Percentiles rank a stretch among this genome's conserved stretches.
Conservation (phyloP, 768 basidiomycete species). For the Cubamyces lactineus region DNA sequence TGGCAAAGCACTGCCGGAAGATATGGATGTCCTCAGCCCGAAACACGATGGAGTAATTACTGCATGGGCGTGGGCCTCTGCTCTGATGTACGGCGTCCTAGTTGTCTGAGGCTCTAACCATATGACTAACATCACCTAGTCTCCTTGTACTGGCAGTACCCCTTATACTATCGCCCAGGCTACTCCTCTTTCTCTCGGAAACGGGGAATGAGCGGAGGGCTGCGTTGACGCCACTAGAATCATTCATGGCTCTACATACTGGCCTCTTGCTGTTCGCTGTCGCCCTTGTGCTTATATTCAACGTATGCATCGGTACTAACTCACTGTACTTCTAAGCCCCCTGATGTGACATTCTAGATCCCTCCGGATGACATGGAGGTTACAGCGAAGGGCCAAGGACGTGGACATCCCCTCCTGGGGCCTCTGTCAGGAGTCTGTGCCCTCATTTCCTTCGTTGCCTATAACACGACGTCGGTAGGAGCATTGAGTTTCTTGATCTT, state of each 20-base stretch:
- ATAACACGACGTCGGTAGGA: constrained; percentile 62
- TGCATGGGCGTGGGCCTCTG: constrained; percentile 45
- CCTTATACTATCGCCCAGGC: constrained; percentile 55
- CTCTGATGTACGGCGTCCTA: constrained; percentile 27
- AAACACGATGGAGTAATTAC: constrained; percentile 35
- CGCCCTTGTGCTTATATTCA: constrained; percentile 58
- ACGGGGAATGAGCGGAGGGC: constrained; percentile 45
- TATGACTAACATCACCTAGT: constrained; percentile 12
- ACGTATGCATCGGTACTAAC: constrained; percentile 43
- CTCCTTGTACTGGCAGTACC: constrained; percentile 30
- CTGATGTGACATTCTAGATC: background rate
- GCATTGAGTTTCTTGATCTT: constrained; percentile 56
- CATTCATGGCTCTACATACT: constrained; percentile 68
- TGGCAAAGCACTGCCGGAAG: constrained; percentile 12
- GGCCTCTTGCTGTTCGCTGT: constrained; percentile 63
- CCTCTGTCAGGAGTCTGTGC: constrained; percentile 59
- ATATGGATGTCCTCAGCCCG: background rate
- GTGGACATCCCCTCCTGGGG: constrained; percentile 64
- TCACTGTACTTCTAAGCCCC: background rate
- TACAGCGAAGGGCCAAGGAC: constrained; percentile 11
- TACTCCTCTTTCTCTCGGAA: constrained; percentile 69
- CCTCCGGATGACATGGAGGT: background rate
- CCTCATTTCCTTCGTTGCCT: constrained; percentile 65
- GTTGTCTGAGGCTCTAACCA: background rate
- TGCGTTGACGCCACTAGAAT: constrained; percentile 65